Evolutionary conservation across 371 early-diverging fungal species (phyloP), one percentile per base, ranked within the genome.

Genomic region (Thermomucor indicae-seudaticae): DNA sequence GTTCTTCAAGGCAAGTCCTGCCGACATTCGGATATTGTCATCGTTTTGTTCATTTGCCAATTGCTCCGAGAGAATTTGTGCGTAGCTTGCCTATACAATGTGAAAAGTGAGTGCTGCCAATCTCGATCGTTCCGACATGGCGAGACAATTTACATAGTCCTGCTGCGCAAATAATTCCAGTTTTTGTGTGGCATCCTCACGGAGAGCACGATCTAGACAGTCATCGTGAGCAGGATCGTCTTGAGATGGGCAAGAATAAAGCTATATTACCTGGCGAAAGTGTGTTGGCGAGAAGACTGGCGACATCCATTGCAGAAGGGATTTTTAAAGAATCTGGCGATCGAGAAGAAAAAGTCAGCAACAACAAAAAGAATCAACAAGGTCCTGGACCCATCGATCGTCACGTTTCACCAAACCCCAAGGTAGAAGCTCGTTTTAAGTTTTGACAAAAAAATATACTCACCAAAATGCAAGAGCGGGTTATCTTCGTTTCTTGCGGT

Each of bases 1-100:
- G 65, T 96, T 96, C 81, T 96, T 96, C 56, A 96, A 68, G 30
- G 87, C 85, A 53, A 96, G 69, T 67, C 91, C 97, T 32, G 96
- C 93, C 19, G 89, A 81, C 44, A 65, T 72, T 47, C 93, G 81
- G 61, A 90, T 78, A 43, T 77, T 58, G 20, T 78, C 64, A 37
- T 66, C 67, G 44, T 66, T 69, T 53, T 73, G 72, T 62, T 91
- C 92, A 58, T 80, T 91, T 23, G 81, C 78, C 39, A 96, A 82
- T 65, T 93, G 91, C 55, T 88, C 86, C 57, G 81, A 75, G 27
- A 96, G 78, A 62, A 84, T 65, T 31, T 78, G 72, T 58, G 81
- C 68, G 75, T 91, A 94, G 49, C 75, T 77, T 41, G 87, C 65
- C 94, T 93, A 72, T 25, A 34, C 49, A 32, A 31, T 40, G 7